Base-by-base conservation (phyloP, 78 protist genomes). In the Guillardia theta region DNA sequence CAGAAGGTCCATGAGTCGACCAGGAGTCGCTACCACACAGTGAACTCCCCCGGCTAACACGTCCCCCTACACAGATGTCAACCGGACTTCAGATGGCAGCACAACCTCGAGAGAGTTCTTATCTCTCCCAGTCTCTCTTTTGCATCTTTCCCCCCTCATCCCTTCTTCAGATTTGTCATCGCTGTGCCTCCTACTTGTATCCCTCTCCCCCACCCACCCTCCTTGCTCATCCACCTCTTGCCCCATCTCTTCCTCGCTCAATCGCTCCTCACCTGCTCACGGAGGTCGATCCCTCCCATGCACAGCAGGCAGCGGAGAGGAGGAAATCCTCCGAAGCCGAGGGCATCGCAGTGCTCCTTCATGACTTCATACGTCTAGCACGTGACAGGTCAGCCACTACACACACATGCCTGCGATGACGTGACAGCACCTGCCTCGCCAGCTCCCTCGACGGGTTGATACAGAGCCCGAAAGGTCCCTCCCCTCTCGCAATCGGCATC, bases 381-480 rank as follows among this genome's bases (percentile, higher is more conserved):
- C 58, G 58, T n/a, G n/a, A n/a, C n/a, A n/a, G n/a, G n/a, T n/a
- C n/a, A n/a, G n/a, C n/a, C n/a, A n/a, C n/a, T n/a, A n/a, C n/a
- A n/a, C n/a, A n/a, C n/a, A n/a, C n/a, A n/a, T n/a, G n/a, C n/a
- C n/a, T n/a, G n/a, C n/a, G n/a, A n/a, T n/a, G n/a, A n/a, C n/a
- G n/a, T n/a, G n/a, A n/a, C n/a, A n/a, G n/a, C n/a, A 33, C n/a
- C 96, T 98, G 99, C 37, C 96, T 22, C 22, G 99, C 99, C 30
- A 99, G 95, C 90, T 98, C 99, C 39, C 99, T 96, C 21, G 99
- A 98, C 2, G 99, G 99, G 24, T 94, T 95, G 27, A 99, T 10
- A 41, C 97, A 44, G 21, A 98, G 64, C 8, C 98, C 99, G 47
- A 97, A 88, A 0, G 99, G 99, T 0, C 99, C 99, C 87, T 98